A percentile compares a stretch with the other conserved stretches of the same genome.
Conservation (phyloP, 345 rosid species). For the Barbarea vulgaris region DNA sequence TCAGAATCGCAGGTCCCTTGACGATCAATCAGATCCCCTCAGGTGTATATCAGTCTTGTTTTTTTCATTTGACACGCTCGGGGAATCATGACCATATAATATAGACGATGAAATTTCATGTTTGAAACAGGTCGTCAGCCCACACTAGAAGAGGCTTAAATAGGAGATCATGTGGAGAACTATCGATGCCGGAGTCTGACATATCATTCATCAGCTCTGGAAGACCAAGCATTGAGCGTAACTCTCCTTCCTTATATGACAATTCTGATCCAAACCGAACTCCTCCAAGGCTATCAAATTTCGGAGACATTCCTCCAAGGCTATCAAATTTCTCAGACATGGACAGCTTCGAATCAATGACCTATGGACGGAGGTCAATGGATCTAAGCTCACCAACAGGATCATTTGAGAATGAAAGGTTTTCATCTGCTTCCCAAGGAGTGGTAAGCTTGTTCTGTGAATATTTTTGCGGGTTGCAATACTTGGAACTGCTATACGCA, state of each 20-base stretch:
- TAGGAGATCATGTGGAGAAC: conserved; percentile 57
- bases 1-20: conserved; percentile 50
- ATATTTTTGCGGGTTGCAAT: neutral
- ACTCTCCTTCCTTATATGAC: conserved; percentile 53
- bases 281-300: conserved; percentile 55
- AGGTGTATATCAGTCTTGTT: conserved; percentile 41
- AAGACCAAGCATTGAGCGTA: conserved; percentile 69
- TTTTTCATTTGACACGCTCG: conserved; percentile 15
- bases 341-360: conserved; percentile 60
- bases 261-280: conserved; percentile 44
- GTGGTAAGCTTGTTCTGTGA: conserved; percentile 43
- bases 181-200: conserved; percentile 56
- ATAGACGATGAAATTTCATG: conserved; percentile 13
- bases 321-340: conserved; percentile 64
- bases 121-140: conserved; percentile 71
- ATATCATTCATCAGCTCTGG: conserved; percentile 79
- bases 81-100: neutral
- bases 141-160: conserved; percentile 55
- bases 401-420: conserved; percentile 56
- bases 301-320: conserved; percentile 54
- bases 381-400: conserved; percentile 49
- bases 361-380: conserved; percentile 48
- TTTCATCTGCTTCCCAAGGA: conserved; percentile 47
- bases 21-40: conserved; percentile 51
- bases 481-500: neutral